Conservation (phyloP, 139 green algal species). For the Spirogloea muscicola region DNA sequence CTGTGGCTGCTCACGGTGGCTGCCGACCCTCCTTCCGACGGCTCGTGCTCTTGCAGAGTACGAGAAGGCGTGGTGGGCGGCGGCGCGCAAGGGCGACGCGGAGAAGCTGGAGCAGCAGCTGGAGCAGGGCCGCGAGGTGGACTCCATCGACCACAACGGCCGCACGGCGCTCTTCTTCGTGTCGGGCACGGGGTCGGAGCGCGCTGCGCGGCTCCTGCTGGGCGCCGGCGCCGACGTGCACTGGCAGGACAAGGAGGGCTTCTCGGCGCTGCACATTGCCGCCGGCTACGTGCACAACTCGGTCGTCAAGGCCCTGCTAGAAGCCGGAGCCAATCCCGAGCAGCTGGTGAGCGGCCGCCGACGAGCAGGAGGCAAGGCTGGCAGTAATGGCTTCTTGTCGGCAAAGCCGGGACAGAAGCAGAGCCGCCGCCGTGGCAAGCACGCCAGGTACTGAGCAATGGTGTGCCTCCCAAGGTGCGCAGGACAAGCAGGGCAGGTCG, state of each 20-base stretch:
- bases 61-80: conserved; percentile 40
- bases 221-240: conserved; percentile 27
- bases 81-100: conserved; percentile 27
- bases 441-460: too few species aligned
- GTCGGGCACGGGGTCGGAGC: conserved; percentile 15
- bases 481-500: conserved; percentile 29
- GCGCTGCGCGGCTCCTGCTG: conserved; percentile 28
- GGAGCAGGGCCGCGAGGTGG: conserved; percentile 32
- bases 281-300: conserved; percentile 71
- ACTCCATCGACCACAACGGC: conserved; percentile 41
- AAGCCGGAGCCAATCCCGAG: conserved; percentile 48
- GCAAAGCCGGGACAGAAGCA: too few species aligned
- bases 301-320: conserved; percentile 37
- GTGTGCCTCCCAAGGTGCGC: too few species aligned
- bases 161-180: conserved; percentile 36
- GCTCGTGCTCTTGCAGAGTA: too few species aligned
- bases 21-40: too few species aligned
- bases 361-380: too few species aligned
- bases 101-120: conserved; percentile 29
- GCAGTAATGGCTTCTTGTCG: too few species aligned
- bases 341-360: too few species aligned
- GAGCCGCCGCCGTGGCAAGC: too few species aligned
- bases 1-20: too few species aligned
- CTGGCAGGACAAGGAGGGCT: conserved; percentile 66
- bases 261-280: conserved; percentile 74